Evolutionary conservation across 2,329 filamentous ascomycete genomes (phyloP), one percentile per base, ranked within the genome.

Genomic region (Penicillium sp.): DNA sequence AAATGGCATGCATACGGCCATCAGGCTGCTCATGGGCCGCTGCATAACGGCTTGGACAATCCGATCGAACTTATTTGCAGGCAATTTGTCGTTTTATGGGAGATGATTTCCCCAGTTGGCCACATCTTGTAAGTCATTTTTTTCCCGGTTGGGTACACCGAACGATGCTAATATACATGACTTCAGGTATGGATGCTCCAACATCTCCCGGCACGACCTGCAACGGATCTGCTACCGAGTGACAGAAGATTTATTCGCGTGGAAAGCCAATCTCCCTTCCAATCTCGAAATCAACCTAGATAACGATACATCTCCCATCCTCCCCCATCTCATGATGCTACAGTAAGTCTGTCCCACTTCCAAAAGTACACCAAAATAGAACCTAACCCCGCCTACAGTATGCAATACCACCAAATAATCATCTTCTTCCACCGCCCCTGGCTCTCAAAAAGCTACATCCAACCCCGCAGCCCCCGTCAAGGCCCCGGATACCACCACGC

Each of bases 381-480:
- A 11, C n/a, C 25, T 52, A 22, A 50, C n/a, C 7, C 5, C 41
- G 54, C 35, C 48, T 25, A 6, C 25, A 72, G 69, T 43, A 70
- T 74, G 64, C 70, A 74, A 64, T 74, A 74, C 43, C 65, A 74
- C 49, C 70, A 74, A 42, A 69, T 73, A 2, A 62, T 73, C 41
- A 74, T 75, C 22, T 72, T 73, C 54, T 65, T 72, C 47, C 72
- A 74, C 37, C 64, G 73, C 2, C 73, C 73, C 11, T 75, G 70
- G 68, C 67, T 74, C 14, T 73, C 73, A 3, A 68, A 72, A 48
- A 67, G 59, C 39, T 71, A 71, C 41, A 69, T 72, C 31, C 72
- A 74, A 49, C 72, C 72, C 2, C 64, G 64, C 18, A 64, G 61
- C 29, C 71, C 71, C 3, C 66, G 67, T 12, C 70, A 72, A 53